Percentiles rank a stretch among this genome's conserved stretches.
Conservation (phyloP, 306 rosid species). For the Senna tora region DNA sequence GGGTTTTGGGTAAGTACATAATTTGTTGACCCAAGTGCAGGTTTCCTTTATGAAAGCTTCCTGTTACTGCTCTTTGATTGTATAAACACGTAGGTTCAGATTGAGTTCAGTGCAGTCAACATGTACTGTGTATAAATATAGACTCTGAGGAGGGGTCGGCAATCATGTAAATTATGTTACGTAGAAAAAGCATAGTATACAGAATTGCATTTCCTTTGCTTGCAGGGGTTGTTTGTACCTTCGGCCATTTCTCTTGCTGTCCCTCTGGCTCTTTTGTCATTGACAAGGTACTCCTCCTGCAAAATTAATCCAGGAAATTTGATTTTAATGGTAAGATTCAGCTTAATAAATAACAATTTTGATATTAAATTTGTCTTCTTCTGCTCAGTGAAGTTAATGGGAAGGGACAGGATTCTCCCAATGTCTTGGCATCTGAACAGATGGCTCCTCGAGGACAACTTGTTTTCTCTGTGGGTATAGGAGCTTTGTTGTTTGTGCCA, state of each 20-base stretch:
- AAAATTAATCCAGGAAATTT: slow-evolving; percentile 31
- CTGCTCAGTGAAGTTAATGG: slow-evolving; percentile 80
- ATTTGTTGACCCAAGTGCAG: slow-evolving; percentile 4
- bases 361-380: slow-evolving; percentile 32
- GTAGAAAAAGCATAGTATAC: slow-evolving; percentile 15
- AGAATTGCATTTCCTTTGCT: slow-evolving; percentile 34
- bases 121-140: not conserved
- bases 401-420: slow-evolving; percentile 57
- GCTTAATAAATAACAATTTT: slow-evolving; percentile 25
- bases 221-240: slow-evolving; percentile 75
- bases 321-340: slow-evolving; percentile 28
- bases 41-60: slow-evolving; percentile 19
- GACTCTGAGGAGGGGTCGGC: not conserved
- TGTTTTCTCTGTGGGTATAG: slow-evolving; percentile 84
- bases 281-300: slow-evolving; percentile 64
- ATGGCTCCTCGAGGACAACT: slow-evolving; percentile 96
- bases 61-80: slow-evolving; percentile 8
- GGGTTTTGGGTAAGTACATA: not conserved
- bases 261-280: slow-evolving; percentile 84
- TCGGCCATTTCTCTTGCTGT: slow-evolving; percentile 77
- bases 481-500: slow-evolving; percentile 87
- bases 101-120: slow-evolving; percentile 17
- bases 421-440: slow-evolving; percentile 78
- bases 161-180: not conserved
- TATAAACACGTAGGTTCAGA: slow-evolving; percentile 8